Base-by-base conservation (phyloP, 2,329 filamentous ascomycete genomes). In the Ceratocystis alfenasii region DNA sequence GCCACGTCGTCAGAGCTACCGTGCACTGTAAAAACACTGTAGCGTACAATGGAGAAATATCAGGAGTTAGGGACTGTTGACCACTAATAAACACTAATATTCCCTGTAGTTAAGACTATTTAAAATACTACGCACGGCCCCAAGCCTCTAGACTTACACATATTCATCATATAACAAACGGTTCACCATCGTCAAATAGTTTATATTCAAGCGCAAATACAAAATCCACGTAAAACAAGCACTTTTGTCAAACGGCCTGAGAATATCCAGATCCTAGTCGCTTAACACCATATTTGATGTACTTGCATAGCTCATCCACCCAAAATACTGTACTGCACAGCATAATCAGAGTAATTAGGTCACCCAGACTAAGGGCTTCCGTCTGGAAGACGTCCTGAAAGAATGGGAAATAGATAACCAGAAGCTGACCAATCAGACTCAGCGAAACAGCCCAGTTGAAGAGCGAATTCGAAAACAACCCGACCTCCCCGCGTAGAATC, bases 361-460 rank as follows among this genome's bases (percentile, higher is more conserved):
- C 94, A 68, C 81, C 78, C 7, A 92, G 74, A 0, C 84, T 79
- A 65, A 99, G 76, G 0, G 89, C 87, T 75, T 99, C 94, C 0
- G 94, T 99, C 78, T 99, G 94, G 77, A 99, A 99, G 4, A 97
- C 87, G 64, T 89, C 84, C 76, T 99, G 94, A 71, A 99, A 78
- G 78, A 91, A 92, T 8, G 94, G 94, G 69, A 97, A 86, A 75
- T 97, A 99, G 65, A 99, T 90, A 66, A 99, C 95, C 69, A 93
- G 82, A 59, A 92, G 78, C 76, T 99, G 94, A 1, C 94, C 94
- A 4, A 89, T 77, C 62, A 99, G 75, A 73, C 88, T 93, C 28
- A 94, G 86, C 7, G 87, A 82, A 1, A 99, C 94, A 0, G 94
- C 92, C 80, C 93, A 96, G 76, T 97, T 97, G 78, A 99, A 99